Conservation (phyloP, 306 rosid genomes). For the Ceratonia siliqua region DNA sequence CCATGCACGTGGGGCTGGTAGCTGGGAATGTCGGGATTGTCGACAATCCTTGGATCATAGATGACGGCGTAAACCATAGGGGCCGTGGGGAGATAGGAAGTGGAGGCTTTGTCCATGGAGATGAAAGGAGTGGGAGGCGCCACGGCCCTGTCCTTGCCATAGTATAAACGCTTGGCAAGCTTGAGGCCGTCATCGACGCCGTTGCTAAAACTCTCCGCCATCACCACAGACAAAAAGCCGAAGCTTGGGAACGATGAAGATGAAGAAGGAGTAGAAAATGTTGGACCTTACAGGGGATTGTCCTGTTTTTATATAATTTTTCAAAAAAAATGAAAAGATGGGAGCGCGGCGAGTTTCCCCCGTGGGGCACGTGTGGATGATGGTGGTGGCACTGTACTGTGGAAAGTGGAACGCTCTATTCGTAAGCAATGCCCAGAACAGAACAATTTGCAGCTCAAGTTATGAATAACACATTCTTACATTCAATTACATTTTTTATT, state of each 20-base stretch:
- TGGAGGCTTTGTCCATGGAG: constrained; percentile 41
- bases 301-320: too few species aligned
- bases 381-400: too few species aligned
- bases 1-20: constrained; percentile 96
- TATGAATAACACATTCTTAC: too few species aligned
- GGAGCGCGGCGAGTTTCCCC: too few species aligned
- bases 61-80: constrained; percentile 80
- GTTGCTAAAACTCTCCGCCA: constrained; percentile 66
- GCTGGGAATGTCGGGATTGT: constrained; percentile 86
- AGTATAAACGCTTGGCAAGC: constrained; percentile 66
- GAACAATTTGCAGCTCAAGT: too few species aligned
- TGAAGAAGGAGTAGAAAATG: background rate
- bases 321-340: too few species aligned
- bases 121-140: constrained; percentile 44
- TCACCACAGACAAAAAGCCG: background rate
- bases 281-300: too few species aligned
- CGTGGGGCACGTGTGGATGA: too few species aligned
- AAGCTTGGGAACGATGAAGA: background rate
- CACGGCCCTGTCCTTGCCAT: constrained; percentile 61
- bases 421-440: too few species aligned
- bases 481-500: too few species aligned
- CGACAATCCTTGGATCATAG: constrained; percentile 67
- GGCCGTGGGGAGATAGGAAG: constrained; percentile 48
- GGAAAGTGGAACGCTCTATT: too few species aligned
- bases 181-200: constrained; percentile 74